Percentiles rank a stretch among this genome's conserved stretches.
These are phyloP conservation scores for Metschnikowia shivogae DNA, from an alignment of 805 yeast species.

Conservation along the genomic window DNA sequence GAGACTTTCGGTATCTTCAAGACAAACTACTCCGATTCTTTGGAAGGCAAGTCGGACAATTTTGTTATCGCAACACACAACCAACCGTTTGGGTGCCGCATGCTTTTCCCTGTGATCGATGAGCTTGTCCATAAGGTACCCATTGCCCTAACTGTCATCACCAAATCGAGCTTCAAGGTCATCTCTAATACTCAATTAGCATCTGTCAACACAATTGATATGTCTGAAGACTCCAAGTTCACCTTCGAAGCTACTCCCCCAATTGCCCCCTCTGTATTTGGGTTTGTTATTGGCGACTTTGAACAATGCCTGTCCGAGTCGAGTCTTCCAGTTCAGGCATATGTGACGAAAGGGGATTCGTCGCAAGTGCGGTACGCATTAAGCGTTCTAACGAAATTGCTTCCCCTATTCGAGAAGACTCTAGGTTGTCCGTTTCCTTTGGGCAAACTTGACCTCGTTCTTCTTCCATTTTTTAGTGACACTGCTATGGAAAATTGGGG, in stretches of 20 bases:
- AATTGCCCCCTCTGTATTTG: slow-evolving; percentile 61
- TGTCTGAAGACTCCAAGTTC: slow-evolving; percentile 28
- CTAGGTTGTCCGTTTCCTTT: slow-evolving; percentile 52
- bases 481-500: slow-evolving; percentile 85
- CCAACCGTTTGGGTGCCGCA: slow-evolving; percentile 63
- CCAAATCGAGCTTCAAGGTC: slow-evolving; percentile 44
- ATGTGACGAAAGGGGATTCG: slow-evolving; percentile 52
- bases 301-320: slow-evolving; percentile 31
- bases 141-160: slow-evolving; percentile 46
- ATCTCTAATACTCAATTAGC: slow-evolving; percentile 45
- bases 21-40: slow-evolving; percentile 54
- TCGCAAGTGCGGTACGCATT: slow-evolving; percentile 48
- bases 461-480: slow-evolving; percentile 67
- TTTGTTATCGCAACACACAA: slow-evolving; percentile 64
- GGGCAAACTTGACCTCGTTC: slow-evolving; percentile 60
- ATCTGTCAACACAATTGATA: slow-evolving; percentile 13
- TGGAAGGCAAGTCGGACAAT: slow-evolving; percentile 47
- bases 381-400: slow-evolving; percentile 40
- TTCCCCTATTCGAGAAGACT: slow-evolving; percentile 46
- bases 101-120: slow-evolving; percentile 66
- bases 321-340: slow-evolving; percentile 45
- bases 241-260: slow-evolving; percentile 52
- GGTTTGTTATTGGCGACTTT: slow-evolving; percentile 66
- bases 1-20: slow-evolving; percentile 63
- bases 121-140: slow-evolving; percentile 55